Base-by-base conservation (phyloP, 2,329 filamentous ascomycete genomes). In the Sclerotinia subarctica region DNA sequence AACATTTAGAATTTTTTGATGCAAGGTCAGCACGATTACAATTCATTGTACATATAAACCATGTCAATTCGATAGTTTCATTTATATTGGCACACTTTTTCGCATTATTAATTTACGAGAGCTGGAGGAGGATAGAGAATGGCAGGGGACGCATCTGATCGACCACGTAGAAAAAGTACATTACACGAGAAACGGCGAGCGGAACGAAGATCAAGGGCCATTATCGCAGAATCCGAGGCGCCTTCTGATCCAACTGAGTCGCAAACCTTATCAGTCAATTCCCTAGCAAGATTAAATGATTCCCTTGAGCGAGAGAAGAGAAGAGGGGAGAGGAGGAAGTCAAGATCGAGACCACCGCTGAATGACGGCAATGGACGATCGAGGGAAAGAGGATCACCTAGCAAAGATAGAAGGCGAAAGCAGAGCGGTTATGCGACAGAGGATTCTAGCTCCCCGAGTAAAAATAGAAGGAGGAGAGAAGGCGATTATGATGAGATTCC, bases 351-450 rank as follows among this genome's bases (percentile, higher is more conserved):
- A 81, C 90, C 70, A 82, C 90, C 21, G 87, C 90, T 35, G 92
- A 90, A 71, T 89, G 89, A 35, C 87, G 88, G 0, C 78, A 89
- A 19, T 80, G 90, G 73, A 90, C 92, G 74, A 89, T 92, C 76
- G 89, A 89, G 0, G 81, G 81, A 81, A 78, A 79, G 75, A 84
- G 74, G 19, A 17, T 64, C 62, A 21, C 44, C 64, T 29, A 66
- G 44, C 19, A 58, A 58, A 47, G 64, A 66, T 17, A 58, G 64
- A 32, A 58, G 46, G 35, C 57, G 64, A 67, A 62, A 42, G 24
- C 46, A 60, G 38, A 35, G 54, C 44, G 64, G 57, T 15, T 52
- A 63, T 53, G 42, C 57, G 32, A 62, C 59, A n/a, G 64, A 58
- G 21, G 53, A 66, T 38, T 57, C 52, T 19, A 57, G 44, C 19